Conservation (phyloP, 176 grass and related monocot genomes). For the Aechmea fasciata region DNA sequence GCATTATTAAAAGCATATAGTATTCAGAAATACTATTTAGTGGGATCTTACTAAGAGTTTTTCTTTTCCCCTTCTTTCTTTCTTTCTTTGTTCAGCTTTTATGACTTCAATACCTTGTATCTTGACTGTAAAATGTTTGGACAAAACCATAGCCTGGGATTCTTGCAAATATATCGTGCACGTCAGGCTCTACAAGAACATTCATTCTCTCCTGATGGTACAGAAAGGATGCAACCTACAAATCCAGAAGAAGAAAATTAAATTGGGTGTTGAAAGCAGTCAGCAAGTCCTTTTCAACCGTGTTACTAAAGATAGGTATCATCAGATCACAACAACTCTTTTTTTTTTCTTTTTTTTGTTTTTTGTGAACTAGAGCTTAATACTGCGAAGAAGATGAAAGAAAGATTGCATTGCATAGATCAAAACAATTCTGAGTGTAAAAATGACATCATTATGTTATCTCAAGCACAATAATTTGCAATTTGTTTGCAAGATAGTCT, state of each 20-base stretch:
- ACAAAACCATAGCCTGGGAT: constrained; percentile 99
- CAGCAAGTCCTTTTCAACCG: too few relatives aligned
- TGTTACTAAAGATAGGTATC: too few relatives aligned
- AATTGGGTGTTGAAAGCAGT: not conserved
- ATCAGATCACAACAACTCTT: too few relatives aligned
- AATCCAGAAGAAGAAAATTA: not conserved
- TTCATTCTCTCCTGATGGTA: constrained; percentile 97
- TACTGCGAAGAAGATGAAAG: too few relatives aligned
- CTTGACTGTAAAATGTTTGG: constrained; percentile 95
- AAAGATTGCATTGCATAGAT: too few relatives aligned
- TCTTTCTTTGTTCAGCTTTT: not conserved
- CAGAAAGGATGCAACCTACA: constrained; percentile 76
- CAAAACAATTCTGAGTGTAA: not conserved
- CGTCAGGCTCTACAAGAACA: constrained; percentile 99
- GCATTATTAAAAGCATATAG: constrained; percentile 20
- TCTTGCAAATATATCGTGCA: constrained; percentile 98
- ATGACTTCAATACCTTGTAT: constrained; percentile 58
- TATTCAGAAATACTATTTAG: constrained; percentile 11
- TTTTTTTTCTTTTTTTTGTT: too few relatives aligned
- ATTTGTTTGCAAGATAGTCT: not conserved
- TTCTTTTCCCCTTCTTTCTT: not conserved
- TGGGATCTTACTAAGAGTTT: too few relatives aligned
- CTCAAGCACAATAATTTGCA: not conserved
- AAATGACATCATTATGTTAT: not conserved
- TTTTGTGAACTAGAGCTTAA: too few relatives aligned